Percentiles rank a stretch among this genome's conserved stretches.
Evolutionary conservation across 768 basidiomycete species (phyloP).

Genomic region (Termitomyces sp.): DNA sequence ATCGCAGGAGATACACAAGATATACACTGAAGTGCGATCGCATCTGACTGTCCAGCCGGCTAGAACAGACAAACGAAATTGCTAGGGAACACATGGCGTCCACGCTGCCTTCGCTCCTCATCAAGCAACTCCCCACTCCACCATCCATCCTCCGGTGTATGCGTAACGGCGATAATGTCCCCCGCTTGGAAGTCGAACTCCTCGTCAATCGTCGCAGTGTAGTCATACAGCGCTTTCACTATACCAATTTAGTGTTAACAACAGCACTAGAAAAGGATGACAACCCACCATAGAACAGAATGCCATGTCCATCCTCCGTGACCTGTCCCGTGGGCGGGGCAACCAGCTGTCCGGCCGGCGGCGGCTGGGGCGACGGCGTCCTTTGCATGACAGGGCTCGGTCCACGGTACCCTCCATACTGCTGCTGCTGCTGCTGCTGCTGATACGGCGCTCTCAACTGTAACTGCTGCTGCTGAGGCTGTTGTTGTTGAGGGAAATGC

Average conservation of each 20-base stretch:
- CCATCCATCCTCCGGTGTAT: constrained; percentile 96
- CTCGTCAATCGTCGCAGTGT: constrained; percentile 77
- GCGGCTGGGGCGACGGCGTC: constrained; percentile 45
- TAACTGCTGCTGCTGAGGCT: constrained; percentile 19
- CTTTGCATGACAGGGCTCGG: constrained; percentile 37
- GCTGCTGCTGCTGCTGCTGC: constrained; percentile 28
- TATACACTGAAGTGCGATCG: neutral
- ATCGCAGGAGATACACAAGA: neutral
- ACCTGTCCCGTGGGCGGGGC: constrained; percentile 66
- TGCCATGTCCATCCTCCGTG: constrained; percentile 76
- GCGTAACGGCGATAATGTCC: constrained; percentile 93
- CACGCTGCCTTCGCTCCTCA: constrained; percentile 62
- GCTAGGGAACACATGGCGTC: constrained; percentile 80
- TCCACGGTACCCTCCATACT: constrained; percentile 31
- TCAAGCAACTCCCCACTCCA: constrained; percentile 91
- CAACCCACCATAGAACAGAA: constrained; percentile 83
- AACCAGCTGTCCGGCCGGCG: constrained; percentile 23
- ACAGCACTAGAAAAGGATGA: neutral
- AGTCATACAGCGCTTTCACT: constrained; percentile 92
- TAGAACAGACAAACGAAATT: constrained; percentile 83
- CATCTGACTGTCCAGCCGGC: neutral
- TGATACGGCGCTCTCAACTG: constrained; percentile 24
- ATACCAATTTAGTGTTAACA: neutral
- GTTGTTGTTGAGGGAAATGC: constrained; percentile 19
- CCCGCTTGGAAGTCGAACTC: constrained; percentile 96